These are phyloP conservation scores for Boletellus ananas DNA, from an alignment of 768 basidiomycete genomes.

Conservation along the genomic window DNA sequence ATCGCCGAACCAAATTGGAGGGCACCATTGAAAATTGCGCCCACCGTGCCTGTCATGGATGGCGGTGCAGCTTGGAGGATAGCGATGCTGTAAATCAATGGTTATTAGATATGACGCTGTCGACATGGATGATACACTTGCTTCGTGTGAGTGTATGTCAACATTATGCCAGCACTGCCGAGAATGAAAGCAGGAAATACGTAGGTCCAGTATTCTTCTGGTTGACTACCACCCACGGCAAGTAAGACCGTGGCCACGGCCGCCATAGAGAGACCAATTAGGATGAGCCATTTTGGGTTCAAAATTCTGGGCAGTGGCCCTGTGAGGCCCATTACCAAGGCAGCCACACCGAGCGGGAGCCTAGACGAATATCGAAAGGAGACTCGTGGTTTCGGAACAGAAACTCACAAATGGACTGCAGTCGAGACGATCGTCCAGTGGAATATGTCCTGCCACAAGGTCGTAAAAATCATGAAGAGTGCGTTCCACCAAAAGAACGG, in stretches of 20 bases:
- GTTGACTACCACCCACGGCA: constrained; percentile 38
- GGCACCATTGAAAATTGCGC: constrained; percentile 53
- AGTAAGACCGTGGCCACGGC: constrained; percentile 41
- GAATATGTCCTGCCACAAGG: constrained; percentile 39
- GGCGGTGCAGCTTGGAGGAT: constrained; percentile 47
- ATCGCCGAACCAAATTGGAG: constrained; percentile 52
- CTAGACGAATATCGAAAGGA: constrained; percentile 20
- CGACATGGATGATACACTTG: constrained; percentile 23
- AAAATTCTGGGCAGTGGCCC: constrained; percentile 36
- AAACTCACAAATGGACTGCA: constrained; percentile 37
- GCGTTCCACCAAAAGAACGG: constrained; percentile 43
- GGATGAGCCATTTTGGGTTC: constrained; percentile 44
- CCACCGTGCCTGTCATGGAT: constrained; percentile 48
- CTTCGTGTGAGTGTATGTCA: constrained; percentile 48
- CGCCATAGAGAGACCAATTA: constrained; percentile 38
- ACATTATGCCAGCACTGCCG: constrained; percentile 43
- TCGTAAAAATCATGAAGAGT: constrained; percentile 33
- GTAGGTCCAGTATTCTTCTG: constrained; percentile 43
- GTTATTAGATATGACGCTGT: not conserved
- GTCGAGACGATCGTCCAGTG: constrained; percentile 40
- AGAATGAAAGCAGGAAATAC: constrained; percentile 49
- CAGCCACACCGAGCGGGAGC: constrained; percentile 40
- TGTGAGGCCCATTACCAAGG: constrained; percentile 36
- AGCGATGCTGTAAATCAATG: constrained; percentile 38
- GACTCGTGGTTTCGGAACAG: not conserved